Base-by-base conservation (phyloP, 495 filamentous ascomycete genomes). In the Chlorociboria aeruginascens region DNA sequence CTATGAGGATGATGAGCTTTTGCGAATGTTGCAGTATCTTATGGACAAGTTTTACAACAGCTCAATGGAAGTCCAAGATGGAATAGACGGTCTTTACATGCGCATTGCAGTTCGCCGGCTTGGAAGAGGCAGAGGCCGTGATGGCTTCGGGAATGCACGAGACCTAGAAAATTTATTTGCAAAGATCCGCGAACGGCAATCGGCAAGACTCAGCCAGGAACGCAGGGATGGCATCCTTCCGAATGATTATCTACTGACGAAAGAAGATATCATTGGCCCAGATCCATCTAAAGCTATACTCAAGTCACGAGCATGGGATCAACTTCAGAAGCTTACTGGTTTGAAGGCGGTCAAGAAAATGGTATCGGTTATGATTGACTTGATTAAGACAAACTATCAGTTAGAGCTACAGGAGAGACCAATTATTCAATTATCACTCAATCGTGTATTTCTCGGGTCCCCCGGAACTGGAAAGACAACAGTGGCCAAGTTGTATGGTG, bases 401-500 rank as follows among this genome's bases (percentile, higher is more conserved):
- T 60, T 81, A 0, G 82, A 86, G 50, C 56, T 86, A 0, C 55
- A 69, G 2, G 81, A 85, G 52, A 57, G 80, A 51, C 63, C 69
- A 0, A 55, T 63, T 3, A 61, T 85, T 3, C 61, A 79, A 39
- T 76, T 73, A 33, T 76, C 68, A 2, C 68, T 90, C 4, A 87
- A 89, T 57, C 65, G 69, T n/a, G 77, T 86, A 13, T 86, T 88
- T 43, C 60, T 83, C 3, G 83, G 83, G 1, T 71, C 67, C 32
- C 84, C 82, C 1, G 84, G 83, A 1, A 88, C 83, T 0, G 84
- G 85, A 0, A 90, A 89, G 55, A 89, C 85, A 0, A 75, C 81
- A 0, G 80, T 90, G 0, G 85, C 82, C 0, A 85, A 85, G 59
- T 58, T 89, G 2, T 90, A 83, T 54, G 82, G 79, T 0, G 64